phyloP scores from a whole-genome alignment of 495 filamentous ascomycete species.

The Aspergillus nidulans region DNA sequence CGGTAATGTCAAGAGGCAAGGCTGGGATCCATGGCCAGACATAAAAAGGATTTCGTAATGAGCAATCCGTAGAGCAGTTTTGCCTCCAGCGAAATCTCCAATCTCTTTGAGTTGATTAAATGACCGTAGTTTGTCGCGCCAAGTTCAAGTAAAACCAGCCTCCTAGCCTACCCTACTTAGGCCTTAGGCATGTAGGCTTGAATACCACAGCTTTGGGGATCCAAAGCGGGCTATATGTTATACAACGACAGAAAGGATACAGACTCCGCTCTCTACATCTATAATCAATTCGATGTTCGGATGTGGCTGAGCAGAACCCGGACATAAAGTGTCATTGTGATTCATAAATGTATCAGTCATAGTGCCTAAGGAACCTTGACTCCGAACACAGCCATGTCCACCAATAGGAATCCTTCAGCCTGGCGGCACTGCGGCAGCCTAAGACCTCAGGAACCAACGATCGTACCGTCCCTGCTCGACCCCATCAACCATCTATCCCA shows the following conservation, averaged over 20 bases:
- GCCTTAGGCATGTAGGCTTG: no score
- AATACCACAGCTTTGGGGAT: no score
- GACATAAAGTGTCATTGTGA: slow-evolving; percentile 3
- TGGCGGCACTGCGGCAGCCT: neutral
- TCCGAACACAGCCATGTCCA: neutral
- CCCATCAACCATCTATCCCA: slow-evolving; percentile 5
- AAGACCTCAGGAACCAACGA: slow-evolving; percentile 18
- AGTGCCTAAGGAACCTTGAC: slow-evolving; percentile 6
- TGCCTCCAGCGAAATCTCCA: no score
- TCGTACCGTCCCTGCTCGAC: slow-evolving; percentile 3
- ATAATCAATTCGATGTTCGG: no score
- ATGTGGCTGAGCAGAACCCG: neutral
- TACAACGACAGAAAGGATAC: no score
- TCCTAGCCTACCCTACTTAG: no score
- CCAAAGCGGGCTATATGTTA: no score
- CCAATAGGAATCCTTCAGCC: slow-evolving; percentile 10
- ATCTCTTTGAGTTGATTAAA: no score
- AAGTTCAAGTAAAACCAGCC: no score
- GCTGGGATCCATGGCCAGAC: neutral
- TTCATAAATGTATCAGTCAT: slow-evolving; percentile 7
- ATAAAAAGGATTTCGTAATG: neutral
- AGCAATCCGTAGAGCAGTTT: no score
- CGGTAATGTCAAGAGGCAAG: slow-evolving; percentile 6
- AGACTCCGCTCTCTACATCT: no score
- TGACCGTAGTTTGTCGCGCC: no score